Evolutionary conservation across 768 basidiomycete species (phyloP), one percentile per base, ranked within the genome.

Genomic region (Dendrothele bispora): DNA sequence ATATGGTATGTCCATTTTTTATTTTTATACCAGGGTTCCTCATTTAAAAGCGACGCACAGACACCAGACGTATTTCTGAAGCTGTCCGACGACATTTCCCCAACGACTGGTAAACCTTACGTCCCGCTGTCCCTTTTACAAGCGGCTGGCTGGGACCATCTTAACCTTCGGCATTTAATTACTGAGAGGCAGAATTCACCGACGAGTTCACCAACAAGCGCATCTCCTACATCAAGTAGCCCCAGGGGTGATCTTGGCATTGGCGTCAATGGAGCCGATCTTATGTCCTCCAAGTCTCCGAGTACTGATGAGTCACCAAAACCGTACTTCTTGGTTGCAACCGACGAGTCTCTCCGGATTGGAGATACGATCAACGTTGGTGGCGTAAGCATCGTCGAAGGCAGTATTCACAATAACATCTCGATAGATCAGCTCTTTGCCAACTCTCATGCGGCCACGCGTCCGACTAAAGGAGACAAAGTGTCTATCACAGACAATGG

Each of bases 81-180:
- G 17, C 83, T 95, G 35, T 86, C 89, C 11, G 73, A 74, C 45
- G 90, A 95, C 57, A 69, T 82, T 28, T 94, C 89, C 20, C 84
- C 87, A 0, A 74, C 75, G 0, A 92, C 88, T 0, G 74, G 78
- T 3, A 74, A 72, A 14, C 78, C 83, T 0, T 95, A 82, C 60
- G 88, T 88, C 3, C 78, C 89, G 1, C 67, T 86, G 27, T 58
- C 73, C 2, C 70, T 83, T 6, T 63, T 95, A 6, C 88, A 95
- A 59, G 74, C 81, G 0, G 86, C 92, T 1, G 83, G 86, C 53
- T 98, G 93, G 93, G 73, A 70, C 22, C 83, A 86, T 49, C 83
- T 87, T 2, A 51, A 84, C n/a, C 68, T 91, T 7, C 78, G 81
- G 2, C 77, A 80, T 52, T 75, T 71, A 25, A 78, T 89, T 21